Conservation (phyloP, 2,329 filamentous ascomycete species). For the Ophiostoma ips region DNA sequence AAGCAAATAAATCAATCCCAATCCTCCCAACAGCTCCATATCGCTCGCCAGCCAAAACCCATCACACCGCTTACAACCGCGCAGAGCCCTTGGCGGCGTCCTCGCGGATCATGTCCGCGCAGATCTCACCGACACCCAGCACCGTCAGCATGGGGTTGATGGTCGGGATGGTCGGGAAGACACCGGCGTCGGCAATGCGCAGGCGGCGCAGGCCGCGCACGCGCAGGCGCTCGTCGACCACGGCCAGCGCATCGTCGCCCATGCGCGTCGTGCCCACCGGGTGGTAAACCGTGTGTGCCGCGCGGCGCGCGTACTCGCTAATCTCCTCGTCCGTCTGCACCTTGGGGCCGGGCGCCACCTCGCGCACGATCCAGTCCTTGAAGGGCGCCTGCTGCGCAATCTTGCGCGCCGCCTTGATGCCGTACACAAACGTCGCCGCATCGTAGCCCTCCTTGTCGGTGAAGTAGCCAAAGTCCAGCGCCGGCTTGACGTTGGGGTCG, state of each 20-base stretch:
- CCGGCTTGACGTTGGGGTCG: slow-evolving; percentile 15
- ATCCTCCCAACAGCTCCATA: neutral
- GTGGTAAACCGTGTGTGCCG: slow-evolving; percentile 14
- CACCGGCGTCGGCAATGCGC: slow-evolving; percentile 15
- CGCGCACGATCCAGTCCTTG: slow-evolving; percentile 13
- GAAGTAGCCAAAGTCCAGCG: slow-evolving; percentile 16
- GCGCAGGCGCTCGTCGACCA: slow-evolving; percentile 14
- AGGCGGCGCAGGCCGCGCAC: slow-evolving; percentile 23
- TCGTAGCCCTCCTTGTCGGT: slow-evolving; percentile 33
- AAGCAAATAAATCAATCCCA: neutral
- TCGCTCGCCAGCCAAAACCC: too few species aligned
- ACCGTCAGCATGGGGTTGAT: slow-evolving; percentile 56
- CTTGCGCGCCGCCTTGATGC: slow-evolving; percentile 11
- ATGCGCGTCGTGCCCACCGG: slow-evolving; percentile 15
- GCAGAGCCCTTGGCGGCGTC: slow-evolving; percentile 36
- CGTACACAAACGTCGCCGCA: slow-evolving; percentile 12
- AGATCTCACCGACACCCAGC: slow-evolving; percentile 67
- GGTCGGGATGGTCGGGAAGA: slow-evolving; percentile 15
- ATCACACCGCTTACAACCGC: neutral
- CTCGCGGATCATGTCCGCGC: slow-evolving; percentile 68
- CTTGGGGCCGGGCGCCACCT: slow-evolving; percentile 49
- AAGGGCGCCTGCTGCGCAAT: slow-evolving; percentile 13
- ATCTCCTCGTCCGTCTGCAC: slow-evolving; percentile 37
- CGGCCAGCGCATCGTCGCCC: slow-evolving; percentile 13
- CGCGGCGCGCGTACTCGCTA: slow-evolving; percentile 14